Evolutionary conservation across 495 filamentous ascomycete species (phyloP).

Genomic region (Aspergillus asperescens): DNA sequence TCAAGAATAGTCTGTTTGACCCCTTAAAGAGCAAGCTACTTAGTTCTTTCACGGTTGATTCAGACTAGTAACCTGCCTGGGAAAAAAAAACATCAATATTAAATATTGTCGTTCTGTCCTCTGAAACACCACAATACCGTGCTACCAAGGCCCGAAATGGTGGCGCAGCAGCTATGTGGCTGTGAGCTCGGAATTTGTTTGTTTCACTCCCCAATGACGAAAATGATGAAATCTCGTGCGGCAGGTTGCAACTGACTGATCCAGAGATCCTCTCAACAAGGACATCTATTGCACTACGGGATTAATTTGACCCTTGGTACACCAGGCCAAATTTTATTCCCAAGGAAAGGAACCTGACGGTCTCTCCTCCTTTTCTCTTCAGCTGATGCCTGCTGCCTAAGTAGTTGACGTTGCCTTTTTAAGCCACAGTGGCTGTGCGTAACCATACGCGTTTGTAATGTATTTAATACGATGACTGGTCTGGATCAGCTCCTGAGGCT

Average conservation of each 20-base stretch:
- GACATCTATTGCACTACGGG: neutral
- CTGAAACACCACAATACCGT: neutral
- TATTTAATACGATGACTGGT: neutral
- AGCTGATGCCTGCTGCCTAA: conserved; percentile 14
- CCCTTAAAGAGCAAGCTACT: conserved; percentile 1
- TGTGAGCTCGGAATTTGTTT: conserved; percentile 1
- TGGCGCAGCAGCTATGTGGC: conserved; percentile 6
- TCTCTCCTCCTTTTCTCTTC: conserved; percentile 3
- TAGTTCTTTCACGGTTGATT: conserved; percentile 3
- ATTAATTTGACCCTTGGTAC: no score
- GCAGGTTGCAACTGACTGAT: neutral
- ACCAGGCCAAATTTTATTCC: no score
- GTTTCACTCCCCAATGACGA: conserved; percentile 3
- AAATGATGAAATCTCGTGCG: neutral
- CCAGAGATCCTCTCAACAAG: neutral
- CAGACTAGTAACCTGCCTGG: neutral
- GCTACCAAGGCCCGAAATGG: neutral
- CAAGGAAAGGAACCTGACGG: neutral
- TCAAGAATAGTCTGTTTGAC: neutral
- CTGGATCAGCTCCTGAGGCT: neutral
- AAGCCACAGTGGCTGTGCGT: conserved; percentile 28
- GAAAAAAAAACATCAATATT: conserved; percentile 9
- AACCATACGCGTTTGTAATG: neutral
- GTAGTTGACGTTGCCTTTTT: conserved; percentile 7
- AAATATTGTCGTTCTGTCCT: conserved; percentile 3